Evolutionary conservation across 2,329 filamentous ascomycete species (phyloP), one percentile per base, ranked within the genome.

Genomic region (Scytalidium sp.): DNA sequence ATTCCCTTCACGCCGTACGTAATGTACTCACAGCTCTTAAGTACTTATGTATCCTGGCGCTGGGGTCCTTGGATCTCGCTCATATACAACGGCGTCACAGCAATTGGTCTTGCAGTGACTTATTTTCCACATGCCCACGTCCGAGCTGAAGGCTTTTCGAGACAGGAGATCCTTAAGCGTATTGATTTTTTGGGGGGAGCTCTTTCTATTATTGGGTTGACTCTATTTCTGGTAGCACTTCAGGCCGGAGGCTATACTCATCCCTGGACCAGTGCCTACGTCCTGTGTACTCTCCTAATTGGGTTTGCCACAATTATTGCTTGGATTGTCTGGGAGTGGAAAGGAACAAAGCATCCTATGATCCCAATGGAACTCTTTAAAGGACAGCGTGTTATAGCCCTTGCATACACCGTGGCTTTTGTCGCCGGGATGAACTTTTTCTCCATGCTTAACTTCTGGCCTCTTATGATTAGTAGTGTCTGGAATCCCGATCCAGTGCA

Each of bases 251-350:
- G 65, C 2, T 36, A 44, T 19, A 41, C 53, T 17, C 61, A 64
- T 44, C 52, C 61, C 1, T 61, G 75, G 75, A 47, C 73, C 70
- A 61, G 70, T 66, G 65, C 71, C 65, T 61, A 43, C 56, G 50
- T 41, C 17, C 44, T 51, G 20, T 46, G 44, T 17, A 27, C 46
- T 19, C 47, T 56, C 10, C 22, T 59, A 13, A 15, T 50, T 22
- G 61, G 61, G 8, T 46, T 53, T 21, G 47, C 49, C 2, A 46
- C 50, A 2, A 41, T 64, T 9, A 49, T 53, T 3, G 45, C 19
- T 1, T 61, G 62, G 27, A 52, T 53, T 4, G 47, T 57, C 3
- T 64, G 59, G 53, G 60, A 65, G 46, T 49, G 19, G 40, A 44
- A 47, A 41, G 50, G 5, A 15, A n/a, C 32, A 10, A 36, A 36